Conservation (phyloP, 1,284 basidiomycete genomes). For the Naganishia albida region DNA sequence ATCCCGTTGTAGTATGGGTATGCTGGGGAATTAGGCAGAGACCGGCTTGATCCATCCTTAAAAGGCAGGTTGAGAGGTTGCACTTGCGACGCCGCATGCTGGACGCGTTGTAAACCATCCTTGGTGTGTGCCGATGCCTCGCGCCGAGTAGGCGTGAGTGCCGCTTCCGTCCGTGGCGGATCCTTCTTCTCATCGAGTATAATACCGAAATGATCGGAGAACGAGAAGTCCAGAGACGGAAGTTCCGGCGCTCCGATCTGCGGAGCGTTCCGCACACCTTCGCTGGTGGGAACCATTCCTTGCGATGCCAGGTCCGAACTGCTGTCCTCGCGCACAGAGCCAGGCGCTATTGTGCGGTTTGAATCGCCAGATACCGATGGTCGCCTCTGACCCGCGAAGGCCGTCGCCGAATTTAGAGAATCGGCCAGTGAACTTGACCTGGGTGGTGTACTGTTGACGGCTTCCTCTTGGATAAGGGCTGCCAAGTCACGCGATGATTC, state of each 20-base stretch:
- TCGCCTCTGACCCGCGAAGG: constrained; percentile 1
- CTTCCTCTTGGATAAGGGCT: constrained; percentile 8
- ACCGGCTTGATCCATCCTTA: constrained; percentile 18
- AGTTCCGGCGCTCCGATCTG: constrained; percentile 48
- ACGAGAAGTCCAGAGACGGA: constrained; percentile 52
- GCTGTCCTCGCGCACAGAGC: background rate
- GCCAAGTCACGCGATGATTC: constrained; percentile 27
- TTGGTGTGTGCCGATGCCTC: background rate
- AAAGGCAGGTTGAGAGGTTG: constrained; percentile 14
- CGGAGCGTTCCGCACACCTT: constrained; percentile 37
- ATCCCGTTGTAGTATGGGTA: background rate
- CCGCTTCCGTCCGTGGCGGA: background rate
- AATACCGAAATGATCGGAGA: constrained; percentile 54
- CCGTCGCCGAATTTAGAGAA: constrained; percentile 24
- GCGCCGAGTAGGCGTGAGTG: background rate
- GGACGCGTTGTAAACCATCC: background rate
- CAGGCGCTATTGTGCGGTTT: constrained; percentile 13
- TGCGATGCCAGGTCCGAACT: background rate
- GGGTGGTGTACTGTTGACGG: constrained; percentile 34
- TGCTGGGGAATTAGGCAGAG: constrained; percentile 15
- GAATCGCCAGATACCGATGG: constrained; percentile 8
- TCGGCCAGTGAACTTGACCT: constrained; percentile 42
- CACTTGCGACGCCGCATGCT: background rate
- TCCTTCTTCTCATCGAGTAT: constrained; percentile 49
- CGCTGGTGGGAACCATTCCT: too few species aligned